These are phyloP conservation scores for Asterionellopsis glacialis DNA, from an alignment of 108 stramenopile species.

Conservation along the genomic window DNA sequence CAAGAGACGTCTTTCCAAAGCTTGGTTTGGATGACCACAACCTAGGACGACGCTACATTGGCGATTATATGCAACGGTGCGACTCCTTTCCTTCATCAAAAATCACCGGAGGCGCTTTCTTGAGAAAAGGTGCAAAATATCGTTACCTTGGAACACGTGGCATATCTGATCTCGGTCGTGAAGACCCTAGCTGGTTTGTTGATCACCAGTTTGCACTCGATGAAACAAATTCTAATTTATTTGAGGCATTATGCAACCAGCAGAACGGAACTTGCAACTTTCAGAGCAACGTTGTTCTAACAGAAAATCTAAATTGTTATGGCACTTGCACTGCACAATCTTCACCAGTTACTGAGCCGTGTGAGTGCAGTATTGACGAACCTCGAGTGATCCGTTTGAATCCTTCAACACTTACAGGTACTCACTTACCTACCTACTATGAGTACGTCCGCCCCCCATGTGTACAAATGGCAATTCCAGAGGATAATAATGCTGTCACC, in stretches of 20 bases:
- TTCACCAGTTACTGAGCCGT: no score
- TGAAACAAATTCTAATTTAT: constrained; percentile 5
- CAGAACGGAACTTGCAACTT: constrained; percentile 15
- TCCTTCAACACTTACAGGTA: no score
- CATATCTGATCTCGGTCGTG: not conserved
- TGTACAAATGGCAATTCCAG: constrained; percentile 54
- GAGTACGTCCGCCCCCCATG: constrained; percentile 66
- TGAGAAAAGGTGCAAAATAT: constrained; percentile 51
- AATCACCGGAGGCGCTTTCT: constrained; percentile 19
- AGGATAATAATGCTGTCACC: constrained; percentile 35
- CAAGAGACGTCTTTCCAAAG: constrained; percentile 60
- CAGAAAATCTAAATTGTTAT: constrained; percentile 1
- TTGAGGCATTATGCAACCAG: constrained; percentile 13
- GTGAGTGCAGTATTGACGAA: constrained; percentile 42
- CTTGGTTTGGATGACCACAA: constrained; percentile 14
- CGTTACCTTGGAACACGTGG: constrained; percentile 33
- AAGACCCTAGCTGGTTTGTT: no score
- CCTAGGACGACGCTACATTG: constrained; percentile 28
- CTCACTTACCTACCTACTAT: constrained; percentile 25
- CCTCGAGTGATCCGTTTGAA: constrained; percentile 33
- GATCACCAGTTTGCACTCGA: no score
- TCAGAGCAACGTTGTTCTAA: constrained; percentile 14
- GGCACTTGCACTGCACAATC: not conserved
- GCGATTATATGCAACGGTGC: constrained; percentile 44
- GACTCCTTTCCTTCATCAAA: no score